phyloP scores from a whole-genome alignment of 441 rosid genomes.

The Hura crepitans region DNA sequence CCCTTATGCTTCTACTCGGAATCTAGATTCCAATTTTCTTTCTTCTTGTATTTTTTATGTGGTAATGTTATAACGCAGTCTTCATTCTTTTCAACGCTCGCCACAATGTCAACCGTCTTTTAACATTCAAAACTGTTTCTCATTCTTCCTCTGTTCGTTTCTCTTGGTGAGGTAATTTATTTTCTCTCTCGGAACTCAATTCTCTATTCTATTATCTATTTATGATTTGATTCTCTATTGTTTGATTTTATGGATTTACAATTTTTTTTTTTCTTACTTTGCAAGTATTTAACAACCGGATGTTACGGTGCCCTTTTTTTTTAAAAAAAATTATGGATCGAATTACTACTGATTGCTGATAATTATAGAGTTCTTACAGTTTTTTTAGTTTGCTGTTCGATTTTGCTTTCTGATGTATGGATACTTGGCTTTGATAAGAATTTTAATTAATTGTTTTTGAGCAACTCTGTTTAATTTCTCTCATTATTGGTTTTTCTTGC shows the following conservation, averaged over 20 bases:
- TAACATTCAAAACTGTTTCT: not conserved
- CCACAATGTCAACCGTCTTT: not conserved
- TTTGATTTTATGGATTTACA: not conserved
- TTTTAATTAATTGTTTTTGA: not conserved
- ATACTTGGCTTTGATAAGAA: too few relatives aligned
- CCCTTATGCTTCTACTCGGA: not conserved
- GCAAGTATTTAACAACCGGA: too few relatives aligned
- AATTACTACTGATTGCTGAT: too few relatives aligned
- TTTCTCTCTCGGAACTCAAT: not conserved
- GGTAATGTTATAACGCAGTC: not conserved
- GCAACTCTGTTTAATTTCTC: not conserved
- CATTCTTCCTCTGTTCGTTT: not conserved
- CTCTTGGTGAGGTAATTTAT: not conserved
- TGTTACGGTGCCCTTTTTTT: too few relatives aligned
- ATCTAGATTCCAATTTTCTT: slow-evolving; percentile 13
- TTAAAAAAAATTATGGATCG: too few relatives aligned
- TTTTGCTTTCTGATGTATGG: too few relatives aligned
- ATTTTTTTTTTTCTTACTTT: too few relatives aligned
- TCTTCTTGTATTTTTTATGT: not conserved
- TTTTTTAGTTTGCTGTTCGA: too few relatives aligned
- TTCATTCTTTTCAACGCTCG: not conserved
- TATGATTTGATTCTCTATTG: not conserved
- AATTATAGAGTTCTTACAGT: too few relatives aligned
- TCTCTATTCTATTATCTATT: not conserved
- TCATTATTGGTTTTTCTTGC: not conserved